Conservation (phyloP, 148 eudicot genomes). For the Spergularia marina region DNA sequence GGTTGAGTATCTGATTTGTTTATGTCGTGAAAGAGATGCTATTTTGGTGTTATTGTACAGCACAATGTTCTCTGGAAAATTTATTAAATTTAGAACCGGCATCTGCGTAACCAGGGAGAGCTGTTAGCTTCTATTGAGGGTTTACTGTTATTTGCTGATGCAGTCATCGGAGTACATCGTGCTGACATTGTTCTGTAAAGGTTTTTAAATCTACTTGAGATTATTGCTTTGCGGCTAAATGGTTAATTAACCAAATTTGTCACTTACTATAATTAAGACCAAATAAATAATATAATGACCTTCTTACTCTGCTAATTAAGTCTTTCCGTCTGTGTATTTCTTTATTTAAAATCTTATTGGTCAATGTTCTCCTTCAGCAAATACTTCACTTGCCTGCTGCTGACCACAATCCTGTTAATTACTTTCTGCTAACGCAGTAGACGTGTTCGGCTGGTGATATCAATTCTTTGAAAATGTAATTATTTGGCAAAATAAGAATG, state of each 20-base stretch:
- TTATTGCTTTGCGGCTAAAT: background rate
- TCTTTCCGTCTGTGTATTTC: background rate
- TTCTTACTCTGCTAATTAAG: background rate
- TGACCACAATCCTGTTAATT: background rate
- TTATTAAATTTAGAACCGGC: background rate
- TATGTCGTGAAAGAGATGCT: constrained; percentile 26
- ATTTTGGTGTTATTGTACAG: constrained; percentile 28
- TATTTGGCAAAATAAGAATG: background rate
- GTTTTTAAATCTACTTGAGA: background rate
- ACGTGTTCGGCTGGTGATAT: background rate
- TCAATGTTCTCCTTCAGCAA: background rate
- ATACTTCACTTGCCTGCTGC: background rate
- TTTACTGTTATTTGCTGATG: constrained; percentile 15
- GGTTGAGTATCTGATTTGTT: constrained; percentile 22
- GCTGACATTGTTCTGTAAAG: background rate
- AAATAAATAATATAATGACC: background rate
- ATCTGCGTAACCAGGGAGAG: constrained; percentile 9
- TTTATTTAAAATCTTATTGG: background rate
- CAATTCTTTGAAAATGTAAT: background rate
- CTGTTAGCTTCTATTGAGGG: constrained; percentile 16
- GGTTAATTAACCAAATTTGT: background rate
- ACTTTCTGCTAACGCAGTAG: background rate
- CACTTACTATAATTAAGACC: background rate
- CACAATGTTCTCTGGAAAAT: constrained; percentile 13
- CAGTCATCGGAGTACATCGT: constrained; percentile 10